These are phyloP conservation scores for Porogramme epimiltina DNA, from an alignment of 1,284 basidiomycete genomes.

Conservation along the genomic window DNA sequence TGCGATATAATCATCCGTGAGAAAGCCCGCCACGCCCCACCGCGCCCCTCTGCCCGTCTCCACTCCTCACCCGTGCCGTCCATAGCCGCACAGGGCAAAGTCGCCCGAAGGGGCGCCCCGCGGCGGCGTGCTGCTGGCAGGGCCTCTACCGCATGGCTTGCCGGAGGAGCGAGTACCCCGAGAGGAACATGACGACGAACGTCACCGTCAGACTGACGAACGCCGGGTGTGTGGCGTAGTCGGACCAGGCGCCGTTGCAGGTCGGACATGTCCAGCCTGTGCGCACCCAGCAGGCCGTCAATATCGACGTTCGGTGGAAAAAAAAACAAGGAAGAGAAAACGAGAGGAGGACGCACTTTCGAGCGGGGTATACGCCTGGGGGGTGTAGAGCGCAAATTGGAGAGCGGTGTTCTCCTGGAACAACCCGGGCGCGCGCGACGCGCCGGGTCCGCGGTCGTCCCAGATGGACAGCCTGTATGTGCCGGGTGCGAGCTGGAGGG, in stretches of 20 bases:
- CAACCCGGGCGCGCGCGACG: constrained; percentile 61
- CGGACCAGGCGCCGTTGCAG: constrained; percentile 59
- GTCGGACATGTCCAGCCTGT: constrained; percentile 78
- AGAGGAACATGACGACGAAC: constrained; percentile 71
- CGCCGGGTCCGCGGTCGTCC: constrained; percentile 75
- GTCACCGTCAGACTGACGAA: constrained; percentile 69
- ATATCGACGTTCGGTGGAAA: neutral
- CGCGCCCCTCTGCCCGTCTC: neutral
- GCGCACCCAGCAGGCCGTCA: neutral
- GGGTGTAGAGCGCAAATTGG: constrained; percentile 86
- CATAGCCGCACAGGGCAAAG: neutral
- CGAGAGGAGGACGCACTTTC: constrained; percentile 52
- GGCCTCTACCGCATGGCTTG: constrained; percentile 25
- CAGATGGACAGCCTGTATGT: constrained; percentile 80
- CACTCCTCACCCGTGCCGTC: neutral
- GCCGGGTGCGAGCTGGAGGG: constrained; percentile 69
- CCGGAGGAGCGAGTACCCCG: constrained; percentile 68
- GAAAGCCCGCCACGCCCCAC: constrained; percentile 8
- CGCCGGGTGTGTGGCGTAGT: constrained; percentile 59
- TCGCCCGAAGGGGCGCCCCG: neutral
- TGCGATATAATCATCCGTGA: constrained; percentile 14
- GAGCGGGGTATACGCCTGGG: constrained; percentile 75
- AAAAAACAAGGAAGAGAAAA: constrained; percentile 7
- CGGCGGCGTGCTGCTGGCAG: neutral
- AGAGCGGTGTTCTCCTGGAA: constrained; percentile 72